Evolutionary conservation across 192 early-diverging fungal genomes (phyloP).

Genomic region (Backusella circina): DNA sequence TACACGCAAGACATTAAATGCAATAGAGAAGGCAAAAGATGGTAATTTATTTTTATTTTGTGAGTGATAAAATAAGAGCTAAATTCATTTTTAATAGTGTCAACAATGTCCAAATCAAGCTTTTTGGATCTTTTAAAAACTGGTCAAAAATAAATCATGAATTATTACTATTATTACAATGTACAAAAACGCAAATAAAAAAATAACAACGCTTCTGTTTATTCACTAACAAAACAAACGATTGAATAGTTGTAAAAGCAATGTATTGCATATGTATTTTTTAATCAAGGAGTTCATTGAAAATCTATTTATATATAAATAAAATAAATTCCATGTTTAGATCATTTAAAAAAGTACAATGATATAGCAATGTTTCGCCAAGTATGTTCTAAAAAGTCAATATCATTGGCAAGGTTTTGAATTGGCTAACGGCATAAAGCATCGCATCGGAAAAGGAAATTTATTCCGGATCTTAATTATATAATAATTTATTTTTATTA

Average conservation of each 20-base stretch:
- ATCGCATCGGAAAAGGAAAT: not conserved
- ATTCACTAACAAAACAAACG: not conserved
- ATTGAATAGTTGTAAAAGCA: not conserved
- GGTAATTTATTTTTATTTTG: conserved; percentile 10
- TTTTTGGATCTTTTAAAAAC: conserved; percentile 72
- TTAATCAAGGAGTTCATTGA: too few relatives aligned
- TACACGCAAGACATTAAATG: conserved; percentile 35
- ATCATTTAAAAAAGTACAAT: too few relatives aligned
- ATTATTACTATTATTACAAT: too few relatives aligned
- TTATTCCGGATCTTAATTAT: not conserved
- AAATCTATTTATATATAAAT: too few relatives aligned
- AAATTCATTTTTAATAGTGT: conserved; percentile 35
- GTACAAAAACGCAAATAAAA: not conserved
- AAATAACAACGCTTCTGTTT: too few relatives aligned
- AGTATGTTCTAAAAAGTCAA: not conserved
- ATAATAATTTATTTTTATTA: not conserved
- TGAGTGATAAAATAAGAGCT: not conserved
- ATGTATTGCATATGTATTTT: not conserved
- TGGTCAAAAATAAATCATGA: conserved; percentile 33
- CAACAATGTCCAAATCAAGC: conserved; percentile 62
- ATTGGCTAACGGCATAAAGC: not conserved
- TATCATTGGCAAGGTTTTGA: not conserved
- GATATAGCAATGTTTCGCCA: too few relatives aligned
- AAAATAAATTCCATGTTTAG: too few relatives aligned
- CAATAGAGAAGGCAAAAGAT: conserved; percentile 45